Evolutionary conservation across 129 eudicot genomes (phyloP).

Genomic region (Erigeron canadensis): DNA sequence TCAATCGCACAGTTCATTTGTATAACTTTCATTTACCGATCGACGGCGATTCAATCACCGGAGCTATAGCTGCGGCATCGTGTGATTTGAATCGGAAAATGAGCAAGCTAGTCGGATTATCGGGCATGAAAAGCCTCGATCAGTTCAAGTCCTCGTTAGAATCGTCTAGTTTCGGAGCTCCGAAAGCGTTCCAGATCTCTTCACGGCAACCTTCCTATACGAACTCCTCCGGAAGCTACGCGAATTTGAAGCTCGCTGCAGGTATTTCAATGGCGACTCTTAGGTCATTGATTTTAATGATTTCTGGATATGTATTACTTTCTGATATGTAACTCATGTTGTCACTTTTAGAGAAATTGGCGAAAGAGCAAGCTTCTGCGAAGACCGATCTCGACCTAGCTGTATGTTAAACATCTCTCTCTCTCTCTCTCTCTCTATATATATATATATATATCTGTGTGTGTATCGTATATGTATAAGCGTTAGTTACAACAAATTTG

Average conservation of each 20-base stretch:
- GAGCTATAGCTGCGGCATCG: constrained; percentile 6
- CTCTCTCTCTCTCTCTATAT: constrained; percentile 11
- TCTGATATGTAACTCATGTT: neutral
- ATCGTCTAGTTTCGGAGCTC: constrained; percentile 39
- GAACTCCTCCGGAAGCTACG: constrained; percentile 72
- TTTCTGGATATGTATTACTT: neutral
- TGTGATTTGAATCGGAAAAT: constrained; percentile 31
- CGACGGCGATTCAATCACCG: constrained; percentile 9
- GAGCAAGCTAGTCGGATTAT: constrained; percentile 65
- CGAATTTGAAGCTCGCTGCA: constrained; percentile 85
- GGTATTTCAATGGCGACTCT: constrained; percentile 34
- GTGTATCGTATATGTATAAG: neutral
- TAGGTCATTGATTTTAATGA: neutral
- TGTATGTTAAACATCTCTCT: constrained; percentile 44
- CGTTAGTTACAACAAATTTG: neutral
- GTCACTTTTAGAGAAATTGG: constrained; percentile 82
- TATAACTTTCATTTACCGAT: constrained; percentile 13
- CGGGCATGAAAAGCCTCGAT: constrained; percentile 66
- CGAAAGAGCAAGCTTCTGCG: constrained; percentile 84
- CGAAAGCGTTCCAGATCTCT: constrained; percentile 44
- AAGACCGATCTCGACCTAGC: constrained; percentile 91
- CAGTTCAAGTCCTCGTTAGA: constrained; percentile 60
- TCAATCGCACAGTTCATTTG: neutral
- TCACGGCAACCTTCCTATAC: constrained; percentile 54
- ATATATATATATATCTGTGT: neutral